Evolutionary conservation across 2,329 filamentous ascomycete species (phyloP), one percentile per base, ranked within the genome.

Genomic region (Ilyonectria sp.): DNA sequence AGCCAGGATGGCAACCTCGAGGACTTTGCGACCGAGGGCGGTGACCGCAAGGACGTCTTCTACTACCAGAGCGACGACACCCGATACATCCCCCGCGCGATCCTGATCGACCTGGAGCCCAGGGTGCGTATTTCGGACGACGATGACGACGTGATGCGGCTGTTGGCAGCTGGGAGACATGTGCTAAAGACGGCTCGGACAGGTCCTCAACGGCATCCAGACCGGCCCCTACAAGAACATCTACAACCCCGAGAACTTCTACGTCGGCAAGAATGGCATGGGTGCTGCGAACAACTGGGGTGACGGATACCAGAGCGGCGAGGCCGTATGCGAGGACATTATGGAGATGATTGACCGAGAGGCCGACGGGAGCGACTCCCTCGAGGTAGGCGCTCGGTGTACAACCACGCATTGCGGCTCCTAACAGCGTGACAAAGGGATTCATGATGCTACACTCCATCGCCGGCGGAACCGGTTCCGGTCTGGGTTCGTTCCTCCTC

Each of bases 61-160:
- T 98, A 97, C 88, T 99, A 98, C 85, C 95, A 97, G 87, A 98
- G 95, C 79, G 96, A 99, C 86, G 96, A 99, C 80, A 99, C 96
- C 66, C 90, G 96, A 84, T 99, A 99, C 82, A 98, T 99, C 73
- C 96, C 96, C 11, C 90, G 96, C 79, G 95, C 96, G 54, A 98
- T 99, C 76, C 86, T 99, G 58, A 92, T 99, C 70, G 96, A 99
- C 80, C 86, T 99, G 44, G 96, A 99, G 82, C 96, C 96, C 26
- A 89, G 96, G 71, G 95, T 94, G 84, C 68, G 75, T 70, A 6
- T 29, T 21, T 19, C 19, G 19, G n/a, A 8, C 8, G 40, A 6
- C 40, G 40, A 43, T 43, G 40, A n/a, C 6, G 6, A 17, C 5
- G 3, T 8, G 7, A n/a, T n/a, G 13, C 47, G 6, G 26, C n/a